Conservation (phyloP, 768 basidiomycete species). For the Lactarius evosmus region DNA sequence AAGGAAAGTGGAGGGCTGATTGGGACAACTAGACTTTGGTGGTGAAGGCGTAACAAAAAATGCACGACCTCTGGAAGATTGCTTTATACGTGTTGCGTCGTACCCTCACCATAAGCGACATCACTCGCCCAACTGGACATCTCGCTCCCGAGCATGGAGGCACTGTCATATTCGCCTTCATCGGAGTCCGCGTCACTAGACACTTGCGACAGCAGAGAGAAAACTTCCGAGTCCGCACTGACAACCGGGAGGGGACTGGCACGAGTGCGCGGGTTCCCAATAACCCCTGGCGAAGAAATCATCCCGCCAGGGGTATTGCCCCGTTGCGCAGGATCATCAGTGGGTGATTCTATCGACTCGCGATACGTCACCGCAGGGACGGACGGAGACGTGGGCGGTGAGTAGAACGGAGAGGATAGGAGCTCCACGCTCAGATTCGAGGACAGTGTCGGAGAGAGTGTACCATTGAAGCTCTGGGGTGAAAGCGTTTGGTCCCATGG, state of each 20-base stretch:
- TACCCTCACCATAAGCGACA: constrained; percentile 11
- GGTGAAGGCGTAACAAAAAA: background rate
- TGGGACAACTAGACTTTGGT: background rate
- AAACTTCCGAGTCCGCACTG: constrained; percentile 19
- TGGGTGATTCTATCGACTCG: background rate
- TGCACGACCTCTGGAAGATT: background rate
- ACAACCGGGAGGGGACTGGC: background rate
- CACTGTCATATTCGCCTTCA: constrained; percentile 23
- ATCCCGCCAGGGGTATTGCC: constrained; percentile 11
- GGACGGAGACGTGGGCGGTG: constrained; percentile 21
- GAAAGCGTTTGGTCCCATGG: constrained; percentile 5
- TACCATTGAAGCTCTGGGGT: background rate
- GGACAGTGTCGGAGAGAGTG: constrained; percentile 14
- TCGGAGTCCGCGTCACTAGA: constrained; percentile 21
- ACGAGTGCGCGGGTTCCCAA: background rate
- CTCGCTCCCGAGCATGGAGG: constrained; percentile 21
- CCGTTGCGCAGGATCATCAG: background rate
- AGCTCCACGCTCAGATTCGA: constrained; percentile 15
- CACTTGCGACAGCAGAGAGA: constrained; percentile 22
- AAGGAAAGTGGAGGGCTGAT: background rate
- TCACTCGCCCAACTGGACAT: constrained; percentile 21
- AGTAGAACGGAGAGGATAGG: constrained; percentile 20
- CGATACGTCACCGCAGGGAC: constrained; percentile 7
- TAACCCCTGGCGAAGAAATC: background rate
- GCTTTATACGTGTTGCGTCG: background rate